These are phyloP conservation scores for Agarophyton chilense DNA, from an alignment of 23 red algal genomes.

Conservation along the genomic window DNA sequence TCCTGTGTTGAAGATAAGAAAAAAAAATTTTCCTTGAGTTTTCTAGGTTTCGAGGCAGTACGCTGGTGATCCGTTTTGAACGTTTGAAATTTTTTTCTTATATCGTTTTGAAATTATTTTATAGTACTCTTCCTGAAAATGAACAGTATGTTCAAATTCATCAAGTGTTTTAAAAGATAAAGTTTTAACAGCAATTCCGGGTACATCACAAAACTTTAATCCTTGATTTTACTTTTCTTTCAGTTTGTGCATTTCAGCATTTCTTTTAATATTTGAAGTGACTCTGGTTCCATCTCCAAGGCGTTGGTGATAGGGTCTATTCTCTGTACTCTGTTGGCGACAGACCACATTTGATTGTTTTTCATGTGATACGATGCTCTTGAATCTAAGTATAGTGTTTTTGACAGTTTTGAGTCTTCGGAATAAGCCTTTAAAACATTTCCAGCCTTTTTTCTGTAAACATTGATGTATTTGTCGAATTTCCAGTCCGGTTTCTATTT, in stretches of 20 bases:
- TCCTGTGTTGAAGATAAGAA: not conserved
- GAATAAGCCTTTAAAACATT: not conserved
- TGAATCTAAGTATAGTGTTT: constrained; percentile 8
- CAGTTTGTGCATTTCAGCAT: not conserved
- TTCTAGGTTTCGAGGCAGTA: not conserved
- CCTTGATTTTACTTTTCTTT: not conserved
- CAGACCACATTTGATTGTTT: not conserved
- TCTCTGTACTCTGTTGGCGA: not conserved
- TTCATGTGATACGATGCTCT: constrained; percentile 15
- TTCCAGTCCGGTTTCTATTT: too few relatives aligned
- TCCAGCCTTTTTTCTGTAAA: not conserved
- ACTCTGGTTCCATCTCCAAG: not conserved
- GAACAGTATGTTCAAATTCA: not conserved
- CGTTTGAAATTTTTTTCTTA: not conserved
- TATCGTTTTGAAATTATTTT: too few relatives aligned
- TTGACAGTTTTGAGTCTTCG: not conserved
- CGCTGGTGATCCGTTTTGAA: not conserved
- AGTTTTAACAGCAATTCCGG: too few relatives aligned
- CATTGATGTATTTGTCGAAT: too few relatives aligned
- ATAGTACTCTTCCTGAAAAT: not conserved
- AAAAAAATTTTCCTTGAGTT: not conserved
- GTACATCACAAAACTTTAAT: not conserved
- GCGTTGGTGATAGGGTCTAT: not conserved
- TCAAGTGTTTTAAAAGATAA: not conserved
- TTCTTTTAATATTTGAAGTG: not conserved